phyloP scores from a whole-genome alignment of 1,284 basidiomycete species.

The Sanguinoderma infundibulare region DNA sequence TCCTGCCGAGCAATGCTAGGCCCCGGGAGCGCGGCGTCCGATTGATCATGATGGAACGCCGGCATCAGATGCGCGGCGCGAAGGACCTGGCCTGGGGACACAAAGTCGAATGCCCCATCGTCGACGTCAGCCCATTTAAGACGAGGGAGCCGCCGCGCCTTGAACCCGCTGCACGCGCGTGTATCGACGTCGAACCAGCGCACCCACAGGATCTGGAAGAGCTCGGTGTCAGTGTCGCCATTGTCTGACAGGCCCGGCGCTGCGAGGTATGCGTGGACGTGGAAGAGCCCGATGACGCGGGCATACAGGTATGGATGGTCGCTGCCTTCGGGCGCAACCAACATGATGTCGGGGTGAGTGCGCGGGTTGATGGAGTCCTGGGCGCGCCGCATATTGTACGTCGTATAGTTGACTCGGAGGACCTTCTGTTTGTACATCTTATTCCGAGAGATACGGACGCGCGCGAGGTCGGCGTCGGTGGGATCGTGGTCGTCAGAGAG shows the following conservation, averaged over 20 bases:
- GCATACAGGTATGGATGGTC: slow-evolving; percentile 37
- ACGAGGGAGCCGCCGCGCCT: not conserved
- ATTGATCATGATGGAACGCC: slow-evolving; percentile 1
- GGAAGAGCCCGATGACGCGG: slow-evolving; percentile 37
- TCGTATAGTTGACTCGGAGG: slow-evolving; percentile 37
- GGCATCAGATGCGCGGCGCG: slow-evolving; percentile 11
- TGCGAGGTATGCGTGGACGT: slow-evolving; percentile 17
- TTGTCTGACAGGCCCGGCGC: slow-evolving; percentile 18
- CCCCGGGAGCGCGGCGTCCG: too few relatives aligned
- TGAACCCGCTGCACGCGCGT: not conserved
- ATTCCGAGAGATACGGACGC: slow-evolving; percentile 26
- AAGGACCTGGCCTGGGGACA: not conserved
- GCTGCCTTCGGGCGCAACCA: slow-evolving; percentile 21
- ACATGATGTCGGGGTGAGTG: slow-evolving; percentile 35
- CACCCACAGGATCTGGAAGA: slow-evolving; percentile 33
- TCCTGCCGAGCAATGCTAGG: not conserved
- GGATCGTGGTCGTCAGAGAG: not conserved
- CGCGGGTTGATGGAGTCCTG: slow-evolving; percentile 41
- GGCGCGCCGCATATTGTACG: slow-evolving; percentile 37
- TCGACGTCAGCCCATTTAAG: not conserved
- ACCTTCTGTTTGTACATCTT: too few relatives aligned
- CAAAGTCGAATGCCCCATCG: not conserved
- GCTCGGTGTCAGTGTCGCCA: slow-evolving; percentile 2
- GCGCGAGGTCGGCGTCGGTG: accelerated
- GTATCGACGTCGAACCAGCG: slow-evolving; percentile 30